Conservation (phyloP, 495 filamentous ascomycete species). For the Xylaria bambusicola region DNA sequence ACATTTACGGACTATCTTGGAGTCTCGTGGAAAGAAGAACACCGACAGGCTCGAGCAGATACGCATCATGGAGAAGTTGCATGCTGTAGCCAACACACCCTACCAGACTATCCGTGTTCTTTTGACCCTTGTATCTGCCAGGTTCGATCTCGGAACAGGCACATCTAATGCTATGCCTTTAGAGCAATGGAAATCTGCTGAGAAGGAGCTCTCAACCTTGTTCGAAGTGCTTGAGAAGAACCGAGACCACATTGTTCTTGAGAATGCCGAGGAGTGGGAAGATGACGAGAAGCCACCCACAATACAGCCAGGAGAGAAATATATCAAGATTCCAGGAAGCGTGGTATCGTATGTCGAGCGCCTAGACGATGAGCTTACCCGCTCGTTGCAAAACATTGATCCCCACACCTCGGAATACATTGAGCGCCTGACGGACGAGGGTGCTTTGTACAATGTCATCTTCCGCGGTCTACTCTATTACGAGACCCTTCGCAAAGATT, state of each 20-base stretch:
- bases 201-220: constrained; percentile 77
- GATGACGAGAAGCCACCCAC: constrained; percentile 92
- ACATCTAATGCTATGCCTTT: constrained; percentile 83
- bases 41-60: constrained; percentile 95
- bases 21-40: constrained; percentile 97
- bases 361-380: constrained; percentile 94
- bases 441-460: constrained; percentile 87
- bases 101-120: constrained; percentile 96
- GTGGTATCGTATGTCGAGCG: constrained; percentile 93
- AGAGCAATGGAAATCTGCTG: constrained; percentile 95
- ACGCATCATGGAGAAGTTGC: constrained; percentile 92
- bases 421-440: constrained; percentile 88
- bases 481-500: constrained; percentile 71
- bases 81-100: constrained; percentile 81
- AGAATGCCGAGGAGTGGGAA: constrained; percentile 96
- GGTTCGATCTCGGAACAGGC: constrained; percentile 89
- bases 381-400: constrained; percentile 94
- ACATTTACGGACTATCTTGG: constrained; percentile 87
- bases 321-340: constrained; percentile 87
- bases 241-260: constrained; percentile 77
- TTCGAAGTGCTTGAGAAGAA: constrained; percentile 78
- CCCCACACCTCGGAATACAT: constrained; percentile 99
- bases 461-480: constrained; percentile 84
- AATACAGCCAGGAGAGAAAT: constrained; percentile 66
- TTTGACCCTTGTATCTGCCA: constrained; percentile 85